phyloP scores from a whole-genome alignment of 768 basidiomycete genomes.

The Termitomyces sp. region DNA sequence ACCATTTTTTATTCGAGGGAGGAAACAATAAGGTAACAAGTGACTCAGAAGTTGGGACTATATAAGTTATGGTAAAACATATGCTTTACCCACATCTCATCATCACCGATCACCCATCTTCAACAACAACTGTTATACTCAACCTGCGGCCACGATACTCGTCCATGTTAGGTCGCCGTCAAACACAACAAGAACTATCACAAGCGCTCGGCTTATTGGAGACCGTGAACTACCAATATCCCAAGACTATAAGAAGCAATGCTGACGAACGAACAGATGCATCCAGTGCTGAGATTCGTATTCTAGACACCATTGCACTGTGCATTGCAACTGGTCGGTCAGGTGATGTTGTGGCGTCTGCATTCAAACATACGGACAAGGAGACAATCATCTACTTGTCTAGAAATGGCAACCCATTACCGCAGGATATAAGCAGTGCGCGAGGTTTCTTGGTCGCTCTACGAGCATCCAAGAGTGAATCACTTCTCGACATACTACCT shows the following conservation, averaged over 20 bases:
- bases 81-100: neutral
- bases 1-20: too few relatives aligned
- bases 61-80: neutral
- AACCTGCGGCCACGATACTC: neutral
- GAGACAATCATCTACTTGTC: neutral
- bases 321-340: neutral
- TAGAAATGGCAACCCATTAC: neutral
- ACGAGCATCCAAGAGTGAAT: neutral
- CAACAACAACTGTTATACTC: neutral
- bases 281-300: neutral
- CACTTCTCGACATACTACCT: neutral
- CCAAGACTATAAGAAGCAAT: neutral
- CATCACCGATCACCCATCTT: too few relatives aligned
- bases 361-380: neutral
- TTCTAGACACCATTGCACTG: neutral
- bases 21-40: neutral
- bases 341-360: neutral
- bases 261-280: neutral
- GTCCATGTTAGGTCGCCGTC: neutral
- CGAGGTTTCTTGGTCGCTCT: neutral
- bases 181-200: neutral
- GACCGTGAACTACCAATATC: neutral
- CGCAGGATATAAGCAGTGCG: neutral
- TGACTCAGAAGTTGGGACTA: neutral
- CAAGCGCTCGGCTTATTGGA: neutral